phyloP scores from a whole-genome alignment of 2,329 filamentous ascomycete species.

The Polytolypa hystricis region DNA sequence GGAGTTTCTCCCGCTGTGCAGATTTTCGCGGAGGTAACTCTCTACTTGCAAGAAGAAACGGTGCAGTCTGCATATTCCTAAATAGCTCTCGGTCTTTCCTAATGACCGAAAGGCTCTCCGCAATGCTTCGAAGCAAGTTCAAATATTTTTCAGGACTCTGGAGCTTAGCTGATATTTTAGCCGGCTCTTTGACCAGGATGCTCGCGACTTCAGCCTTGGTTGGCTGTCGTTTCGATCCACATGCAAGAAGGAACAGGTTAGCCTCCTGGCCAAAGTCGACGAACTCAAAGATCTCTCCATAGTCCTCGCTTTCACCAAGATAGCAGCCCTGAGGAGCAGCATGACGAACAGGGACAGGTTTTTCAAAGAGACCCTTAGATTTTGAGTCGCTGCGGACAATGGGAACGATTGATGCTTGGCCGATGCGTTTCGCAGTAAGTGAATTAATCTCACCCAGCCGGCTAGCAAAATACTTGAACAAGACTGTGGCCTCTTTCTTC shows the following conservation, averaged over 20 bases:
- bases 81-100: conserved; percentile 72
- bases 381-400: conserved; percentile 34
- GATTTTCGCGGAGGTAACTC: conserved; percentile 43
- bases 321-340: conserved; percentile 67
- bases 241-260: conserved; percentile 77
- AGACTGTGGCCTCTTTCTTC: conserved; percentile 51
- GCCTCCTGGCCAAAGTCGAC: conserved; percentile 84
- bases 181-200: conserved; percentile 74
- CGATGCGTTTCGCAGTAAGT: conserved; percentile 48
- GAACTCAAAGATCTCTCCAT: conserved; percentile 90
- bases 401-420: conserved; percentile 61
- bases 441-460: conserved; percentile 63
- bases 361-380: conserved; percentile 26
- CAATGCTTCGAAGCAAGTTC: conserved; percentile 66
- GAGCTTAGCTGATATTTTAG: conserved; percentile 66
- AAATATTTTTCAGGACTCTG: conserved; percentile 79
- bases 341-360: conserved; percentile 37
- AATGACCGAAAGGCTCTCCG: conserved; percentile 57
- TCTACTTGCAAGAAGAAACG: conserved; percentile 73
- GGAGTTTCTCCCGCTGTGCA: conserved; percentile 10
- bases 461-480: conserved; percentile 77
- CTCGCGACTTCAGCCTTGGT: conserved; percentile 75
- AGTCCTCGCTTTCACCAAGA: conserved; percentile 60
- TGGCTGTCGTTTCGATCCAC: conserved; percentile 84
- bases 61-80: conserved; percentile 59